Evolutionary conservation across 1,284 basidiomycete species (phyloP), one percentile per base, ranked within the genome.

Genomic region (Cutaneotrichosporon mucoides): DNA sequence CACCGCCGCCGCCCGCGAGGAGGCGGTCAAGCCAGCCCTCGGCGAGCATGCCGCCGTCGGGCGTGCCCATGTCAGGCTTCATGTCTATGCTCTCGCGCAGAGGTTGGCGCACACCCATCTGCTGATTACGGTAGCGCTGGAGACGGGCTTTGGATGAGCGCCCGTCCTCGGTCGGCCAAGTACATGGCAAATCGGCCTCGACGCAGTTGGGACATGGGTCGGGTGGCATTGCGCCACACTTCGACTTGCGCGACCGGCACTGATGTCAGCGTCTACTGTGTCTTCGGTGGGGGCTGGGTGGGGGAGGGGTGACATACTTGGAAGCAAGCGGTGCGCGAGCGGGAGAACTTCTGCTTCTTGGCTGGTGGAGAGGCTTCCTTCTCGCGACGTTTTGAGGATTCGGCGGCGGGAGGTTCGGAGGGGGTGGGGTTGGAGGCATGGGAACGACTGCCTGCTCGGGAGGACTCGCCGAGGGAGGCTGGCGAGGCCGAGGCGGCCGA

Each of bases 131-230:
- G 38, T 56, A 60, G 34, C 64, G 54, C 57, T 63, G 55, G 52
- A 63, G 55, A 11, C 67, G 52, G 10, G 65, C 65, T 48, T 66
- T 60, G 9, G 60, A 55, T 2, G 64, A 66, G 24, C 68, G 55
- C 12, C 68, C 68, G 40, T 70, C 68, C 40, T 63, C 63, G 0
- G 59, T 61, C 13, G 68, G 68, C 68, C 68, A 70, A 16, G 46
- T 45, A 40, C 68, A 70, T 3, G 49, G 46, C 12, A 68, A 13
- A 7, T 63, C 59, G 6, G 62, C 66, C 46, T 65, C 60, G 51
- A 70, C 47, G 45, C 68, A 70, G 53, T 64, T 70, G 7, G 62
- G 59, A 34, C 68, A 70, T 33, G 68, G 63, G 33, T 57, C 64
- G 11, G 68, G 67, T 6, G 67, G 66, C 1, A 36, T 45, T 5